phyloP scores from a whole-genome alignment of 495 filamentous ascomycete genomes.

The Durotheca rogersii region DNA sequence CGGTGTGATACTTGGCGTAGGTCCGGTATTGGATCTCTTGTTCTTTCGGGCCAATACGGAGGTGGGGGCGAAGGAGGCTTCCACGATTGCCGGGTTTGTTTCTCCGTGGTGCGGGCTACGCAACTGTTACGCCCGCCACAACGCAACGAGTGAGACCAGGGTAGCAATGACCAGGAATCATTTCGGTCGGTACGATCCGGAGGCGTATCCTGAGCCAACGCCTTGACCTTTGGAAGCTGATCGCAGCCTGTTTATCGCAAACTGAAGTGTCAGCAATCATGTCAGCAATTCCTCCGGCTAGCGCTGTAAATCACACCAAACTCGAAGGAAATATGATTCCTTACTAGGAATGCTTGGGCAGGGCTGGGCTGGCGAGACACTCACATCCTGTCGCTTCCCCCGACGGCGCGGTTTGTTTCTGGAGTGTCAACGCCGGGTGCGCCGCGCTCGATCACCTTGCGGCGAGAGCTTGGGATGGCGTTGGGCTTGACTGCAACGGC shows the following conservation, averaged over 20 bases:
- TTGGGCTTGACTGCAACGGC: constrained; percentile 62
- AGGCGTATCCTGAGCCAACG: constrained; percentile 60
- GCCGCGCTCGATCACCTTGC: constrained; percentile 77
- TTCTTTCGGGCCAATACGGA: constrained; percentile 28
- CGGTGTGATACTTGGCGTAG: constrained; percentile 27
- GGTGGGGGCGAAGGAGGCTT: constrained; percentile 18
- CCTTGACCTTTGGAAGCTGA: constrained; percentile 86
- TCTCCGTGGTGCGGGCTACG: constrained; percentile 26
- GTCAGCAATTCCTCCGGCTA: constrained; percentile 73
- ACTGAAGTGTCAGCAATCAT: constrained; percentile 84
- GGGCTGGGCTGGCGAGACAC: constrained; percentile 65
- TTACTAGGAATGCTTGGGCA: constrained; percentile 85
- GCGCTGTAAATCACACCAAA: constrained; percentile 81
- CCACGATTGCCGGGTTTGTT: constrained; percentile 27
- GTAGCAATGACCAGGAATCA: constrained; percentile 43
- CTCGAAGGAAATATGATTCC: constrained; percentile 82
- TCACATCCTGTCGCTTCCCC: constrained; percentile 98
- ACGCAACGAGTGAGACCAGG: constrained; percentile 21
- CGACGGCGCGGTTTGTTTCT: constrained; percentile 84
- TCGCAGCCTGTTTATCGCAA: constrained; percentile 91
- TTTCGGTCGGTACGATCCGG: constrained; percentile 73
- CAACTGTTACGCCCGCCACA: constrained; percentile 27
- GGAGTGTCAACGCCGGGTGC: constrained; percentile 67
- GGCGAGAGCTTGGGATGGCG: constrained; percentile 74
- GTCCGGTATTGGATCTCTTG: constrained; percentile 25